Base-by-base conservation (phyloP, 768 basidiomycete genomes). In the Pulveroboletus ravenelii region DNA sequence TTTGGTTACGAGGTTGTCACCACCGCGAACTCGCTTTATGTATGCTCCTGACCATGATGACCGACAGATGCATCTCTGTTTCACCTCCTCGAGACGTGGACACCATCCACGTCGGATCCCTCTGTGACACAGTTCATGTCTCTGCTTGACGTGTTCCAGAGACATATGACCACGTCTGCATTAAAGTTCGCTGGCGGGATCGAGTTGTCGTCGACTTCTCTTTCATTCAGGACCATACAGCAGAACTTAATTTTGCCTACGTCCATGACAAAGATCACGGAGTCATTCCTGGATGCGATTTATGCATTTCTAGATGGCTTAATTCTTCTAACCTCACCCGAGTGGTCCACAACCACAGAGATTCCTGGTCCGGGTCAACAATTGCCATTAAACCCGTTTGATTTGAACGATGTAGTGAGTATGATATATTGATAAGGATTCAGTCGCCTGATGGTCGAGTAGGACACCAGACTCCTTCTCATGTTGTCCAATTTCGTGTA, bases 271-370 rank as follows among this genome's bases (percentile, higher is more conserved):
- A 93, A 87, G 73, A 84, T 95, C 53, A 84, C 82, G 10, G 87
- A 83, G 61, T 81, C 91, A 2, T 96, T 95, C 70, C 64, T 94
- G 59, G 93, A 97, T 62, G 78, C 83, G 0, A 60, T 93, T 29
- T 93, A 94, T 63, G 84, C 84, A 14, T 84, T 95, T 60, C 71
- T 96, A 36, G 92, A 95, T 60, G 93, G 94, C 2, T 70, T 95
- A 45, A 82, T 91, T 17, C 80, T 82, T 39, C 76, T 95, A 17
- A 89, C 89, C 13, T 87, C 78, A 29, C 80, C 86, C 47, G 86
- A 88, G 56, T 78, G 79, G 15, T 78, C 79, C 20, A 68, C 53
- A 2, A 20, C 44, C 10, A 37, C 37, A 6, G 62, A 62, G 20
- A 29, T 17, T 29, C 38, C 45, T n/a, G 30, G 48, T 42, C n/a